Base-by-base conservation (phyloP, 345 rosid species). In the Sonneratia alba region DNA sequence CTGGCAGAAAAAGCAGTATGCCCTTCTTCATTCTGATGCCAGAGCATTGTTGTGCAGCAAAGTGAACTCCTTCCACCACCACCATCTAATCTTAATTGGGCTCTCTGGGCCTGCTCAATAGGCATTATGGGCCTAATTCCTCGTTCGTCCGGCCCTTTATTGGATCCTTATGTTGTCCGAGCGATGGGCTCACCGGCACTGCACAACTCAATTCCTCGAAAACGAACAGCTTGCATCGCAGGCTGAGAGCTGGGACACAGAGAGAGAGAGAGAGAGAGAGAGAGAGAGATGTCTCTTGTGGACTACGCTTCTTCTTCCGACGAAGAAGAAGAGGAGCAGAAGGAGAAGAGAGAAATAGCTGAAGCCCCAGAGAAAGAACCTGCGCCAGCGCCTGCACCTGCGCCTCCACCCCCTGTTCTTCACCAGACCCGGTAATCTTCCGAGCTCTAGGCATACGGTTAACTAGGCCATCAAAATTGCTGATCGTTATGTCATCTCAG, bases 291-390 rank as follows among this genome's bases (percentile, higher is more conserved):
- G 94, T 81, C 94, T 64, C 81, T 87, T 68, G 91, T 89, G 19
- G 94, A 89, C 75, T 89, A 89, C 75, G 88, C 87, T 68, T 82
- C 89, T 70, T 86, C 93, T 34, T 85, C 89, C 8, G 87, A 87
- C 81, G 87, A 87, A 18, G 79, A 79, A 71, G 78, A 61, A 16
- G 63, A 77, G 45, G 67, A 68, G 69, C 42, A 38, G 19, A 49
- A 34, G 19, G 71, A 69, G 49, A 62, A 76, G 55, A 51, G 40
- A 68, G 51, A n/a, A 57, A 22, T 57, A 57, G 63, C 63, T n/a
- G 63, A n/a, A 71, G 79, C 59, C 63, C 71, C 40, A 56, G 47
- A 21, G 56, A 66, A 48, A 12, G 66, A 42, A 18, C 63, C 68
- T 4, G 70, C 68, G 8, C 59, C 63, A 9, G 79, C 74, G 49